Evolutionary conservation across 2,329 filamentous ascomycete species (phyloP), one percentile per base, ranked within the genome.

Genomic region (Neobulgaria alba): DNA sequence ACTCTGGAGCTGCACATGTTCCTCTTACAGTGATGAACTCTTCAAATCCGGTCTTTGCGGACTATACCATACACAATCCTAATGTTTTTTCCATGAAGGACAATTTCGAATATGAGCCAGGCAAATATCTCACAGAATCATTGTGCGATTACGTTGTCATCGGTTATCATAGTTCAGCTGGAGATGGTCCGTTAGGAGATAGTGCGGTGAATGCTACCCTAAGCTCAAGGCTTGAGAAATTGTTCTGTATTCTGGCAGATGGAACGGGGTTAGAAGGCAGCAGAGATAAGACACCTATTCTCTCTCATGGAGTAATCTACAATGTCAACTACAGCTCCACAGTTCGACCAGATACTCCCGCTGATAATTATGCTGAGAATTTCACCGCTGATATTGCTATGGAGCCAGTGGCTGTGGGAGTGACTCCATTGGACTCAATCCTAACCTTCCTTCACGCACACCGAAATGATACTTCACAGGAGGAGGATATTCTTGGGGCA

Each of bases 31-130:
- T 43, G 19, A 37, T 39, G 29, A 40, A 34, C 20, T 35, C 29
- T 5, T 45, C 42, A 3, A 48, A 48, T 16, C 46, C 38, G 1
- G 23, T 48, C 3, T 48, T 48, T 15, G 33, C 46, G 7, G 46
- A 48, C 33, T 46, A 48, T 21, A 31, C 23, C 3, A 20, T 36
- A 14, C 46, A 48, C 17, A 49, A 47, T 21, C 31, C 32, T 5
- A 49, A 42, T 44, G 46, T 49, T 10, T 49, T 49, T 23, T 41
- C 37, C 5, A 42, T 42, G 20, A 37, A 41, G n/a, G 46, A 48
- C 16, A 38, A 41, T 26, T 45, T 45, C 10, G 29, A 31, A 18
- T 41, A 45, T 26, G 35, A 19, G 7, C 18, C 17, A 8, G 42
- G 35, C n/a, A 38, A 38, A 17, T 30, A 31, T n/a, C 15, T 45